These are phyloP conservation scores for Alternaria hordeiaustralica DNA, from an alignment of 2,329 filamentous ascomycete genomes.

Conservation along the genomic window DNA sequence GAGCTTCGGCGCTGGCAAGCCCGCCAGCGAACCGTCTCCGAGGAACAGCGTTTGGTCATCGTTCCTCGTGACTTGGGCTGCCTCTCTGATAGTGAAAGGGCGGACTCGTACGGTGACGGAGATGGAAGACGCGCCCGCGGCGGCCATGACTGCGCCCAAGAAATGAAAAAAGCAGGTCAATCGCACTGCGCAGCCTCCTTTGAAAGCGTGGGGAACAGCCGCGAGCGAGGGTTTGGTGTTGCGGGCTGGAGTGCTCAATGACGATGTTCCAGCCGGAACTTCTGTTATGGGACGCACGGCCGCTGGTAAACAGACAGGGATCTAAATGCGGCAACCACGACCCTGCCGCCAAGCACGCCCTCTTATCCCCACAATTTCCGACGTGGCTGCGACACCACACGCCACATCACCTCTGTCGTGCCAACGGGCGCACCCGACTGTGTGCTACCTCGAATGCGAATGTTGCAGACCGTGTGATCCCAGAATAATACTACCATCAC, in stretches of 20 bases:
- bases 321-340: conserved; percentile 28
- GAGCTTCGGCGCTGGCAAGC: conserved; percentile 81
- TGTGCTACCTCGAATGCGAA: not conserved
- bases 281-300: conserved; percentile 29
- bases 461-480: not conserved
- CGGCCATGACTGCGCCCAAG: conserved; percentile 40
- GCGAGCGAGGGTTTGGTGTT: conserved; percentile 23
- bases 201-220: conserved; percentile 8
- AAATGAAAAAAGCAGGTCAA: conserved; percentile 9
- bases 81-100: conserved; percentile 84
- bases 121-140: conserved; percentile 58
- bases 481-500: not conserved
- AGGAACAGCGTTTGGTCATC: conserved; percentile 92
- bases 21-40: conserved; percentile 96
- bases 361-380: conserved; percentile 7
- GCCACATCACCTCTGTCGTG: conserved; percentile 1
- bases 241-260: conserved; percentile 28
- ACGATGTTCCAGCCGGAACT: conserved; percentile 26
- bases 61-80: conserved; percentile 79
- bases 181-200: conserved; percentile 20
- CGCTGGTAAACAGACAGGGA: conserved; percentile 38
- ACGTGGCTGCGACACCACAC: conserved; percentile 6
- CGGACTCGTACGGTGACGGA: conserved; percentile 65
- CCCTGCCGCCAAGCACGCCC: conserved; percentile 19
- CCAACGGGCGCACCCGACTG: not conserved